Conservation (phyloP, 2,329 filamentous ascomycete genomes). For the Didymella pinodella region DNA sequence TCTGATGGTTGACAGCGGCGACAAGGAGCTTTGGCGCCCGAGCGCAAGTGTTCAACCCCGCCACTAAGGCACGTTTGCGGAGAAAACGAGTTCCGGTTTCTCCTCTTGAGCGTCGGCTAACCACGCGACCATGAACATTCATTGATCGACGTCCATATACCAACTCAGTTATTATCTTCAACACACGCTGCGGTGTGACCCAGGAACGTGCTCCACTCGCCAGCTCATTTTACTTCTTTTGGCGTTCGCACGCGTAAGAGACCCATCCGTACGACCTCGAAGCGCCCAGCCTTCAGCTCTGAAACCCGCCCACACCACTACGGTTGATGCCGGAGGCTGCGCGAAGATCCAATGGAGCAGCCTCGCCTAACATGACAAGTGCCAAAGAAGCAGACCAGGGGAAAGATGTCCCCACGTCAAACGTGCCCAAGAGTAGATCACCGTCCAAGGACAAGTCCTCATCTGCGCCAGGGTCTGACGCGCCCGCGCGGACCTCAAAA, state of each 20-base stretch:
- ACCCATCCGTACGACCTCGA: constrained; percentile 19
- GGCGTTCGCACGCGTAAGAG: constrained; percentile 31
- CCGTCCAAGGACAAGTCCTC: constrained; percentile 41
- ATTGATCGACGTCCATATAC: constrained; percentile 27
- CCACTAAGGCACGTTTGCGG: constrained; percentile 25
- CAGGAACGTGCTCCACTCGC: constrained; percentile 39
- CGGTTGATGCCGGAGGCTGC: constrained; percentile 51
- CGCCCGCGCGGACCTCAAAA: constrained; percentile 51
- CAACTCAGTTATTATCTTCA: constrained; percentile 20
- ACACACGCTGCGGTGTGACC: constrained; percentile 36
- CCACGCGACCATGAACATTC: constrained; percentile 41
- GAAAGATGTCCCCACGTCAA: constrained; percentile 37
- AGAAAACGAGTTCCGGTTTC: constrained; percentile 31
- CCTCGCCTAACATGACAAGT: constrained; percentile 45
- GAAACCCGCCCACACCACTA: constrained; percentile 40
- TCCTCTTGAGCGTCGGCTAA: constrained; percentile 36
- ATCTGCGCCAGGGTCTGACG: constrained; percentile 41
- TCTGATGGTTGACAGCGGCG: constrained; percentile 7
- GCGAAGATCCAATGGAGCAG: constrained; percentile 49
- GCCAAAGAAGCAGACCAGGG: constrained; percentile 41
- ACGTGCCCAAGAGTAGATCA: constrained; percentile 39
- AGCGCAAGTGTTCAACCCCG: constrained; percentile 15
- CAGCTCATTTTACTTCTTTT: constrained; percentile 30
- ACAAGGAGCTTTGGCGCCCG: constrained; percentile 1
- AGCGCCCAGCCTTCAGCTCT: constrained; percentile 30